Conservation (phyloP, 139 green algal species). For the Desmodesmus armatus region DNA sequence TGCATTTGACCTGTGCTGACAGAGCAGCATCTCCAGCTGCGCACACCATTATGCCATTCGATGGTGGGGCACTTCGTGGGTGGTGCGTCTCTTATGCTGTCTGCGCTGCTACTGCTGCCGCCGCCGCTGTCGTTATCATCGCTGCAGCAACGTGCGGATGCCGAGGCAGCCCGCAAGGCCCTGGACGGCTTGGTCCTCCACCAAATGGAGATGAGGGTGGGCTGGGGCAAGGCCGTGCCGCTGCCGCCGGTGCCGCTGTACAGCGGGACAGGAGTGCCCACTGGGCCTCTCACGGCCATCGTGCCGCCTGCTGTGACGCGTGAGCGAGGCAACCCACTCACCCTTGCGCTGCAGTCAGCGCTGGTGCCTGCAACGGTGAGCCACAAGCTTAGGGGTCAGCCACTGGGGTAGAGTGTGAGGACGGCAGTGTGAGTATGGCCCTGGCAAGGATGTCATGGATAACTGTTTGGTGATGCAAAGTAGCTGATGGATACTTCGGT, state of each 20-base stretch:
- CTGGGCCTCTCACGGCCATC: constrained; percentile 42
- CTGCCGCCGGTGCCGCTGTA: constrained; percentile 87
- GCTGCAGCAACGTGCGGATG: constrained; percentile 77
- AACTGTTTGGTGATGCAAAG: no score
- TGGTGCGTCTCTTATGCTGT: not conserved
- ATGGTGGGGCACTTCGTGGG: no score
- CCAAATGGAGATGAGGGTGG: constrained; percentile 85
- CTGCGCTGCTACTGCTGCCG: not conserved
- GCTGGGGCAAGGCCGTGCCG: constrained; percentile 93
- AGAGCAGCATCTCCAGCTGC: no score
- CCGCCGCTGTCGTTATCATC: not conserved
- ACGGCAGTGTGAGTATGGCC: no score
- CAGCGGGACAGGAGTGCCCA: constrained; percentile 44
- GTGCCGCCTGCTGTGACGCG: constrained; percentile 35
- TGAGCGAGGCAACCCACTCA: constrained; percentile 31
- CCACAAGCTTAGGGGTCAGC: no score
- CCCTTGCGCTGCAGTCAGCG: constrained; percentile 29
- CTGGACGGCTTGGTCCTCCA: constrained; percentile 87
- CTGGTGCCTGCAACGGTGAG: constrained; percentile 41
- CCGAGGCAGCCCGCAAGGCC: constrained; percentile 77
- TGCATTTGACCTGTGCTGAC: no score
- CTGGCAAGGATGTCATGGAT: no score
- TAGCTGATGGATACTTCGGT: not conserved
- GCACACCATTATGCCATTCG: no score
- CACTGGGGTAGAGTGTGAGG: no score